phyloP scores from a whole-genome alignment of 2,329 filamentous ascomycete genomes.

The Colletotrichum somersetense region DNA sequence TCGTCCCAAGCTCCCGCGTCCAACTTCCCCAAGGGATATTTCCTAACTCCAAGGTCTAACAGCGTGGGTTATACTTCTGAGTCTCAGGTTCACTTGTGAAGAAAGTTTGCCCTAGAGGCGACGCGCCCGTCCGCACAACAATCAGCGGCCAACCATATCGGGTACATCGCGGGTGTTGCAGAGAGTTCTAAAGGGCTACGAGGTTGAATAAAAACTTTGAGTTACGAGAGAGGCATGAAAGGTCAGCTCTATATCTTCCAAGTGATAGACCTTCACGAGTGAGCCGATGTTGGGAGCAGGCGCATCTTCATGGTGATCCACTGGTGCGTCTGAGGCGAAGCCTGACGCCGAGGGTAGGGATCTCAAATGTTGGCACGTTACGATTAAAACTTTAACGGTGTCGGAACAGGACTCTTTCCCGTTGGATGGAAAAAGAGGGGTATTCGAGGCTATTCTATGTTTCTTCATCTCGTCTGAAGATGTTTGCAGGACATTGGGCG shows the following conservation, averaged over 20 bases:
- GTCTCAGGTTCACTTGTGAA: neutral
- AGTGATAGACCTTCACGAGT: neutral
- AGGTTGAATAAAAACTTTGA: neutral
- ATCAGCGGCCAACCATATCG: neutral
- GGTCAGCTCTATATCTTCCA: neutral
- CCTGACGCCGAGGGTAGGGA: too few species aligned
- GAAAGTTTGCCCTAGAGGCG: neutral
- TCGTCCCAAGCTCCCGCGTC: neutral
- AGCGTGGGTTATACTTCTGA: neutral
- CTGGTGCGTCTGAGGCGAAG: too few species aligned
- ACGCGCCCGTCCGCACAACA: neutral
- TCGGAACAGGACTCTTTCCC: neutral
- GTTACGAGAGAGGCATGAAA: neutral
- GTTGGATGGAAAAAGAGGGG: neutral
- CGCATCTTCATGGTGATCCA: too few species aligned
- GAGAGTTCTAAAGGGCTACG: neutral
- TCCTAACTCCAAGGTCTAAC: neutral
- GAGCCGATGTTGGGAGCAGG: neutral
- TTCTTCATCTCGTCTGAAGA: neutral
- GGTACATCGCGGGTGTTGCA: neutral
- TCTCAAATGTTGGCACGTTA: neutral
- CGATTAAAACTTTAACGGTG: neutral
- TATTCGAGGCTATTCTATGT: constrained; percentile 2
- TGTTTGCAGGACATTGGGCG: neutral
- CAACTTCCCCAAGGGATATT: neutral